Evolutionary conservation across 2,329 filamentous ascomycete genomes (phyloP).

Genomic region (Aspergillus melleus): DNA sequence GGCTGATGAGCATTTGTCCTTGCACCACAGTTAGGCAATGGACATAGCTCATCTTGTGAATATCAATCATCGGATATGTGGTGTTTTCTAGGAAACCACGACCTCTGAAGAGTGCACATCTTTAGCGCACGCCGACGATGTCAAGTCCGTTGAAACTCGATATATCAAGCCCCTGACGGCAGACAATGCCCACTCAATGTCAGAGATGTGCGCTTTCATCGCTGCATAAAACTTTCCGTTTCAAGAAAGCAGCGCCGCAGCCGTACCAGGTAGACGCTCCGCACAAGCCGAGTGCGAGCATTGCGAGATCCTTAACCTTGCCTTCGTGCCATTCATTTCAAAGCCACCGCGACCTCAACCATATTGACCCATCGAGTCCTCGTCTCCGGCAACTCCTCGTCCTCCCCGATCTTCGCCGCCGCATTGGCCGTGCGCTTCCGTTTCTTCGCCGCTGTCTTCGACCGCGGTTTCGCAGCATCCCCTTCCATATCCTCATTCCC

Average conservation of each 20-base stretch:
- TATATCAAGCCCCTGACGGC: not conserved
- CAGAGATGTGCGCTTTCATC: not conserved
- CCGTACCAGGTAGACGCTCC: not conserved
- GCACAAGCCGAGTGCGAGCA: not conserved
- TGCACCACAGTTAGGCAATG: too few species aligned
- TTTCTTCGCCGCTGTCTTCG: conserved; percentile 28
- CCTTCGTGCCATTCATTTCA: conserved; percentile 33
- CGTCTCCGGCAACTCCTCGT: conserved; percentile 44
- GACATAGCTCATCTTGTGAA: too few species aligned
- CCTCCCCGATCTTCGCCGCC: conserved; percentile 30
- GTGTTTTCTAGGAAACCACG: too few species aligned
- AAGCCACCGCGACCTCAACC: conserved; percentile 45
- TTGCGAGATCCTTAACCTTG: not conserved
- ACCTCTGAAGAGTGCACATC: too few species aligned
- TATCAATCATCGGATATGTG: too few species aligned
- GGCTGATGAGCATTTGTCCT: too few species aligned
- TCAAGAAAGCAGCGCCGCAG: not conserved
- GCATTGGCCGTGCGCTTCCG: conserved; percentile 26
- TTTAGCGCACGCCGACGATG: not conserved
- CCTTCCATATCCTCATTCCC: conserved; percentile 17
- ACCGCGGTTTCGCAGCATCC: conserved; percentile 4
- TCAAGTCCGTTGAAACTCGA: not conserved
- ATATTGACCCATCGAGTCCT: conserved; percentile 49
- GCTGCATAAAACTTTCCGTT: not conserved
- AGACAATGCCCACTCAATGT: not conserved